A percentile compares a stretch with the other conserved stretches of the same genome.
Conservation (phyloP, 2,329 filamentous ascomycete species). For the Diaporthe humulicola region DNA sequence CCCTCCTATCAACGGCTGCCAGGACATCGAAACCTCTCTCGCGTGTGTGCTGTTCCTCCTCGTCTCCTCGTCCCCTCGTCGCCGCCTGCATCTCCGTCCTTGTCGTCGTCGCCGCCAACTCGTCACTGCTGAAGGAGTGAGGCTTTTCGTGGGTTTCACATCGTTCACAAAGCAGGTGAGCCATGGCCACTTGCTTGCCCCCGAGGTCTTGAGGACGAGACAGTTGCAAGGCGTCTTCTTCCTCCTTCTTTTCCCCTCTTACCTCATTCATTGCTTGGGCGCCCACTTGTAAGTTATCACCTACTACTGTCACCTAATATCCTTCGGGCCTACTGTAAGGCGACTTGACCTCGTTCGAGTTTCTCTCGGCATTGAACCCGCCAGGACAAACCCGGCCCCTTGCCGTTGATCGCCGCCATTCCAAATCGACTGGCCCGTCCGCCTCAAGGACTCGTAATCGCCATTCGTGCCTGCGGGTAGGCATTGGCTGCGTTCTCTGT, state of each 20-base stretch:
- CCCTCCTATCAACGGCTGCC: slow-evolving; percentile 30
- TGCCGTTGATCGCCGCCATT: slow-evolving; percentile 4
- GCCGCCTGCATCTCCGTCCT: neutral
- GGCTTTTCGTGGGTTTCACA: slow-evolving; percentile 4
- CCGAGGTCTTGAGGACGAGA: neutral
- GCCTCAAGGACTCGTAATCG: neutral
- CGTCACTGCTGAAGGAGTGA: neutral
- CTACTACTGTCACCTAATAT: neutral
- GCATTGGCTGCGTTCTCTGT: neutral
- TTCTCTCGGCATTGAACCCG: slow-evolving; percentile 12
- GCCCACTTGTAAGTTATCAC: neutral
- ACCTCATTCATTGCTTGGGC: slow-evolving; percentile 1
- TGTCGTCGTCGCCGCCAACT: neutral
- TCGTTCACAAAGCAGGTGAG: neutral
- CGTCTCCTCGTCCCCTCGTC: neutral
- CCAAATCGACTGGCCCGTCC: slow-evolving; percentile 19
- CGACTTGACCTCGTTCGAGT: neutral
- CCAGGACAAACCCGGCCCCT: neutral
- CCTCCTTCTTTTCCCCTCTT: neutral
- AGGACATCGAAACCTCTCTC: neutral
- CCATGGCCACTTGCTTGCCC: slow-evolving; percentile 8
- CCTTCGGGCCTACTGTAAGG: neutral
- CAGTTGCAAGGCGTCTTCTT: neutral
- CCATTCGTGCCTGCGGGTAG: neutral
- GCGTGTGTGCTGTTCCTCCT: neutral